These are phyloP conservation scores for Elongisporangium senticosum DNA, from an alignment of 352 stramenopile species.

Conservation along the genomic window DNA sequence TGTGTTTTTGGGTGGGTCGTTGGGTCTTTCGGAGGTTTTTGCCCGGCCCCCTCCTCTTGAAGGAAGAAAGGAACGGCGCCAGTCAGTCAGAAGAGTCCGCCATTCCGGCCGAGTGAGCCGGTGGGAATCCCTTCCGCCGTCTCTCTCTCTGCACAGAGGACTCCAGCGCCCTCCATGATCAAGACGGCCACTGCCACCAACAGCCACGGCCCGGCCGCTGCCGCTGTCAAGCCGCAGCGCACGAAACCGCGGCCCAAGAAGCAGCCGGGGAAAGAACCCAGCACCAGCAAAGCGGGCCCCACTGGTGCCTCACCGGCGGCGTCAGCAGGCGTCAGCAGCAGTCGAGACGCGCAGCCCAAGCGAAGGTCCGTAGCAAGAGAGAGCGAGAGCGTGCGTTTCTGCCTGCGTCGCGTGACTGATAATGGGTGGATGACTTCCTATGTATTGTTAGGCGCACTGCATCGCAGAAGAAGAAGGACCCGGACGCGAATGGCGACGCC, in stretches of 20 bases:
- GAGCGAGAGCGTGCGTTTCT: neutral
- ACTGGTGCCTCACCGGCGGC: neutral
- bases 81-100: neutral
- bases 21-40: neutral
- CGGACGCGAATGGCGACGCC: constrained; percentile 17
- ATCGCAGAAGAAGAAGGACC: constrained; percentile 53
- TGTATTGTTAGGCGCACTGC: constrained; percentile 25
- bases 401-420: neutral
- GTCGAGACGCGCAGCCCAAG: constrained; percentile 22
- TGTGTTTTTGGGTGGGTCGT: neutral
- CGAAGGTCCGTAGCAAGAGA: constrained; percentile 15
- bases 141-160: neutral
- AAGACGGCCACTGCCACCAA: constrained; percentile 4
- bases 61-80: neutral
- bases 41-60: neutral
- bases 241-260: constrained; percentile 16
- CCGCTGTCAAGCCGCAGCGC: neutral
- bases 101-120: neutral
- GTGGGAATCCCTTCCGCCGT: neutral
- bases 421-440: constrained; percentile 2
- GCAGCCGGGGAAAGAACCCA: neutral
- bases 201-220: neutral
- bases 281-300: neutral
- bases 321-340: constrained; percentile 9
- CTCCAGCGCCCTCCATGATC: constrained; percentile 6